These are phyloP conservation scores for Cercospora sp. DNA, from an alignment of 2,329 filamentous ascomycete species.

Conservation along the genomic window DNA sequence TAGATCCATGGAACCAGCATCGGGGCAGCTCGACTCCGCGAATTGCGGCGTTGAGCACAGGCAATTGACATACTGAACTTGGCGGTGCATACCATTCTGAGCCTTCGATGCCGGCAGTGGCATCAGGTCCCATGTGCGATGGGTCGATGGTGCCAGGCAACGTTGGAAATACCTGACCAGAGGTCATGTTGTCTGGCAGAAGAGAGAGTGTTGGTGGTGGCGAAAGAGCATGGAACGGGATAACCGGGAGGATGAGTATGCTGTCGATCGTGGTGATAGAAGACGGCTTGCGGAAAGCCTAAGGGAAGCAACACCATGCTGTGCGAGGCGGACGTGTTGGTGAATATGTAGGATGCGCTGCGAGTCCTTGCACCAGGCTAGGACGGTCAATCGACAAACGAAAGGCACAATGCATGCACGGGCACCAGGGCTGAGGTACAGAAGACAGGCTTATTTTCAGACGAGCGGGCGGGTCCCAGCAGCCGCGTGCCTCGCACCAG, in stretches of 20 bases:
- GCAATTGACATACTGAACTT: slow-evolving; percentile 33
- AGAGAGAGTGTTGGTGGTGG: slow-evolving; percentile 27
- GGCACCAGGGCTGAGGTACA: slow-evolving; percentile 29
- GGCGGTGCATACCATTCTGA: slow-evolving; percentile 35
- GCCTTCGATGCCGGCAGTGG: slow-evolving; percentile 26
- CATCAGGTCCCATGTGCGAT: slow-evolving; percentile 33
- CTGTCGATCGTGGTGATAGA: slow-evolving; percentile 25
- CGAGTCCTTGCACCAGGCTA: slow-evolving; percentile 21
- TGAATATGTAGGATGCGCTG: slow-evolving; percentile 35
- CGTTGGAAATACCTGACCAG: slow-evolving; percentile 32
- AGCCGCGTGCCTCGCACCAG: slow-evolving; percentile 21
- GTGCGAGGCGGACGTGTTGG: slow-evolving; percentile 34
- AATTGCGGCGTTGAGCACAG: not conserved
- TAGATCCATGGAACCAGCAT: slow-evolving; percentile 2
- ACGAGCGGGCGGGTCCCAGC: slow-evolving; percentile 21
- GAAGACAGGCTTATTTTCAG: slow-evolving; percentile 33
- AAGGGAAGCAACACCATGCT: slow-evolving; percentile 25
- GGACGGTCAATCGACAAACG: slow-evolving; percentile 23
- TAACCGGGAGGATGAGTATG: slow-evolving; percentile 29
- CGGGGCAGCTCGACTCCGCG: slow-evolving; percentile 6
- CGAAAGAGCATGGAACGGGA: slow-evolving; percentile 31
- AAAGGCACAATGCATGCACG: slow-evolving; percentile 27
- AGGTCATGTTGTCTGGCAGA: slow-evolving; percentile 31
- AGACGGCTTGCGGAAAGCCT: slow-evolving; percentile 29
- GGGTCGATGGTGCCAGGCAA: slow-evolving; percentile 33